Evolutionary conservation across 1,139 yeast genomes (phyloP), one percentile per base, ranked within the genome.

Genomic region (Pichia terricola): DNA sequence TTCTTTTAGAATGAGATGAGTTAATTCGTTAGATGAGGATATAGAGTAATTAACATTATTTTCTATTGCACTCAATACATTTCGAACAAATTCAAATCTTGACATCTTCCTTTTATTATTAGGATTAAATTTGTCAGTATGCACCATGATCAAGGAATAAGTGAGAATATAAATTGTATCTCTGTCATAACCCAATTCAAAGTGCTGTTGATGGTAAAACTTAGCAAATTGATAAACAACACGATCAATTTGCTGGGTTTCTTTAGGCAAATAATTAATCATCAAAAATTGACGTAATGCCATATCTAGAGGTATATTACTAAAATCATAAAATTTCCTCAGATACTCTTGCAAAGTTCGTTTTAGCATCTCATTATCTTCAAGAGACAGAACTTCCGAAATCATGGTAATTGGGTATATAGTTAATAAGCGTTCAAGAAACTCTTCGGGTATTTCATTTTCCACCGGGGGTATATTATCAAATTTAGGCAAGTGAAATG

Each of bases 171-270:
- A 78, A 3, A 80, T 69, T 22, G 66, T 70, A 46, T 79, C 86
- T 5, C 67, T 65, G 22, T 66, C 62, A 43, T 56, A 44, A 38
- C 65, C 71, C 4, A 68, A 46, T 4, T 54, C 55, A 0, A 66
- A 65, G 48, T 73, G 71, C 45, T 63, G 61, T 9, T 52, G 52
- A 55, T 69, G 63, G 50, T 67, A 81, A 25, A 72, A 66, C 31
- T 57, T 57, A 6, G 81, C 72, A 60, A 81, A 79, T 28, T 71
- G 69, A 43, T 72, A 73, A 39, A 81, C 60, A 3, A 79, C 69
- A 40, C 86, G 66, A 54, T 81, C 88, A 44, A 81, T 81, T 55
- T 81, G 87, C 56, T 81, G 88, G 0, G 85, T 67, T 56, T 81
- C 89, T 49, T 68, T 70, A 0, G 89, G 88, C 28, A 81, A 61